Percentiles rank a stretch among this genome's conserved stretches.
Evolutionary conservation across 441 rosid species (phyloP).

Genomic region (Melastoma candidum): DNA sequence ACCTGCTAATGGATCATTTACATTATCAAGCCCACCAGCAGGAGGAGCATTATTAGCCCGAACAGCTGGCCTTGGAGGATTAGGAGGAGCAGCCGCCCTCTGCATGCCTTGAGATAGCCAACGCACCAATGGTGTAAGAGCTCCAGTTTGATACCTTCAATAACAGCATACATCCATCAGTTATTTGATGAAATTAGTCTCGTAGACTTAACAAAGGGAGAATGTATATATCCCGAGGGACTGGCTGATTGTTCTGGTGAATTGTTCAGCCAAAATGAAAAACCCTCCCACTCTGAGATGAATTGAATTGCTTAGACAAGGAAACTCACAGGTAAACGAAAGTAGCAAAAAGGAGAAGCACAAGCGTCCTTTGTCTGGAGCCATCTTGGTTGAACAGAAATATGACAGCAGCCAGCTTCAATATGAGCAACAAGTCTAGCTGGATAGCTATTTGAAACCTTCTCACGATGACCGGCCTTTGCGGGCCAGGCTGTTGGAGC

Average conservation of each 20-base stretch:
- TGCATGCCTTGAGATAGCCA: slow-evolving; percentile 98
- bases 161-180: slow-evolving; percentile 9
- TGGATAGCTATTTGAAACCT: slow-evolving; percentile 91
- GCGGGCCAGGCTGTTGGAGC: slow-evolving; percentile 58
- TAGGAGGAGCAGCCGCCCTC: slow-evolving; percentile 90
- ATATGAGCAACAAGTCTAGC: slow-evolving; percentile 76
- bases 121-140: slow-evolving; percentile 74
- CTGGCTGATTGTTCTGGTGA: no score
- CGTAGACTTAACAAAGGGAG: no score
- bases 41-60: slow-evolving; percentile 60
- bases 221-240: no score
- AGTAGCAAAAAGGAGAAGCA: slow-evolving; percentile 74
- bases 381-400: slow-evolving; percentile 98
- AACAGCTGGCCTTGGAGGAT: slow-evolving; percentile 52
- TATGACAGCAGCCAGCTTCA: slow-evolving; percentile 86
- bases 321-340: slow-evolving; percentile 75
- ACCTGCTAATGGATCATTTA: slow-evolving; percentile 52
- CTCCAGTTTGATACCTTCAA: slow-evolving; percentile 92
- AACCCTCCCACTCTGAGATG: not conserved
- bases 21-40: slow-evolving; percentile 55
- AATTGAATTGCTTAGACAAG: not conserved
- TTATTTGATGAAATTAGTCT: not conserved
- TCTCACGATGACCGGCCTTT: slow-evolving; percentile 65
- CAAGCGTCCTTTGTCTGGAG: slow-evolving; percentile 75
- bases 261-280: not conserved